These are phyloP conservation scores for Penicillium argentinense DNA, from an alignment of 495 filamentous ascomycete genomes.

Conservation along the genomic window DNA sequence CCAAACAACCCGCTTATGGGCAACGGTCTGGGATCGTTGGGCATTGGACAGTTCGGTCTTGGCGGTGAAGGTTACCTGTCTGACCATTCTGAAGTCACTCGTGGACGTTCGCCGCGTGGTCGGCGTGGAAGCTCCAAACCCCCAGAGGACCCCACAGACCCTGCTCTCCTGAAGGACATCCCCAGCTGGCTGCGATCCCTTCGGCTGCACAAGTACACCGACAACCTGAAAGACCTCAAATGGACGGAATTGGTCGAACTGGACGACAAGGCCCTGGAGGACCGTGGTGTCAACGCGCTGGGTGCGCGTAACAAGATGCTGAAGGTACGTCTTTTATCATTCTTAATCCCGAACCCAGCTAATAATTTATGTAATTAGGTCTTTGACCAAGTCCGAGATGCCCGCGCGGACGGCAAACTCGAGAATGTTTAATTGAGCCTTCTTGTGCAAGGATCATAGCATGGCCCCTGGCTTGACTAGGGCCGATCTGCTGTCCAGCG, in stretches of 20 bases:
- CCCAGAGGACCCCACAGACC: conserved; percentile 95
- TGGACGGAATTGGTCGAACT: conserved; percentile 93
- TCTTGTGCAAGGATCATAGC: conserved; percentile 19
- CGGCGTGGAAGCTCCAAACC: conserved; percentile 94
- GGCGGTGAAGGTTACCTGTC: conserved; percentile 88
- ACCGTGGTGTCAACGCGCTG: conserved; percentile 90
- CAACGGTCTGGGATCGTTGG: conserved; percentile 69
- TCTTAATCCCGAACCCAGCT: conserved; percentile 15
- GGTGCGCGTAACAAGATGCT: conserved; percentile 97
- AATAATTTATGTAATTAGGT: conserved; percentile 48
- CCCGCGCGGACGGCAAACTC: conserved; percentile 68
- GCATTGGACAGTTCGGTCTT: conserved; percentile 71
- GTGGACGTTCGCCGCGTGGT: conserved; percentile 90
- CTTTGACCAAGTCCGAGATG: conserved; percentile 91
- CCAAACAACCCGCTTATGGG: conserved; percentile 69
- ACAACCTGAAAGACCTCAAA: conserved; percentile 94
- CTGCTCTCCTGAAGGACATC: conserved; percentile 87
- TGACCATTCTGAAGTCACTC: conserved; percentile 85
- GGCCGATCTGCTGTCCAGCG: conserved; percentile 14
- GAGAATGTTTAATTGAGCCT: conserved; percentile 28
- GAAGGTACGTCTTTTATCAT: conserved; percentile 60
- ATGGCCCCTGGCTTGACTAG: conserved; percentile 1
- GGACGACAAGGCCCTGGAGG: conserved; percentile 90
- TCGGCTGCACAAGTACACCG: conserved; percentile 96
- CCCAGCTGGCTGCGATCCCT: conserved; percentile 94